Evolutionary conservation across 2,329 filamentous ascomycete species (phyloP).

Genomic region (Keithomyces neogunnii): DNA sequence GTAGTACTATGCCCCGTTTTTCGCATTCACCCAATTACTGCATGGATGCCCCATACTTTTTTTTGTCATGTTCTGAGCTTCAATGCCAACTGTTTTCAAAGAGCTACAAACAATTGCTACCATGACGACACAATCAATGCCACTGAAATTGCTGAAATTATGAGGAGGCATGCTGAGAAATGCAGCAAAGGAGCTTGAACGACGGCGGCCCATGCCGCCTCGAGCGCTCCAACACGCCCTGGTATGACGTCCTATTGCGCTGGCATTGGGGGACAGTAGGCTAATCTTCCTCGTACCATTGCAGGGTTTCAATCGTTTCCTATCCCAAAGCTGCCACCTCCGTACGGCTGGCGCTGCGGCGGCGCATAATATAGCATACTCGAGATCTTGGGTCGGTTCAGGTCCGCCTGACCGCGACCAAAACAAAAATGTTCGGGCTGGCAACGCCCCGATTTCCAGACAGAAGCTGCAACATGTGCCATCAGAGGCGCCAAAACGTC

Average conservation of each 20-base stretch:
- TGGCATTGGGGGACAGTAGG: neutral
- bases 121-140: neutral
- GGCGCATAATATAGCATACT: neutral
- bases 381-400: neutral
- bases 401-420: neutral
- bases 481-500: neutral
- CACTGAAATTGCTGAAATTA: constrained; percentile 14
- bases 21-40: neutral
- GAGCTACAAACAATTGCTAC: neutral
- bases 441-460: too few species aligned
- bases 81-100: neutral
- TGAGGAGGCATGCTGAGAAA: constrained; percentile 29
- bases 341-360: neutral
- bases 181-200: constrained; percentile 22
- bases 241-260: constrained; percentile 10
- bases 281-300: neutral
- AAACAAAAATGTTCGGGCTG: neutral
- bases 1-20: too few species aligned
- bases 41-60: neutral
- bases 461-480: neutral
- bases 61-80: too few species aligned
- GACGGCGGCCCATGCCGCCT: constrained; percentile 17
- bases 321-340: neutral
- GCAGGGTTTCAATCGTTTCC: neutral
- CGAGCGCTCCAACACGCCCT: constrained; percentile 12